These are phyloP conservation scores for Mortierella sp. DNA, from an alignment of 371 early-diverging fungal species.

Conservation along the genomic window DNA sequence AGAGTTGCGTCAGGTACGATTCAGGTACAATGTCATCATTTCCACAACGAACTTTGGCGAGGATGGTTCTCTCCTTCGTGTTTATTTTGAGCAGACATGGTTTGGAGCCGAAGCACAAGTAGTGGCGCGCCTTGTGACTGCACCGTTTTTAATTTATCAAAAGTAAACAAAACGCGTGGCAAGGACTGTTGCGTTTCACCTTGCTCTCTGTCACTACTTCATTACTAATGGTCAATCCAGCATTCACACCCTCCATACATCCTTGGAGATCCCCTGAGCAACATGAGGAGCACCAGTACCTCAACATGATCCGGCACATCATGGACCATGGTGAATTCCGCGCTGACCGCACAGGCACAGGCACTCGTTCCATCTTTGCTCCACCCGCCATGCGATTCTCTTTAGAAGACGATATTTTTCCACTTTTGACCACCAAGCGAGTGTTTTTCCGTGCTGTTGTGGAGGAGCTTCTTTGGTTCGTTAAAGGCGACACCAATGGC, in stretches of 20 bases:
- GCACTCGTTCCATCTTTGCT: constrained; percentile 95
- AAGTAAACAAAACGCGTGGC: no score
- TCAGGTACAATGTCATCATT: no score
- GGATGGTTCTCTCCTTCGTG: no score
- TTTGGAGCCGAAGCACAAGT: no score
- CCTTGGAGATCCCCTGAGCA: constrained; percentile 48
- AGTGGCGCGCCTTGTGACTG: no score
- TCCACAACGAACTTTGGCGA: no score
- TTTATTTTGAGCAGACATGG: no score
- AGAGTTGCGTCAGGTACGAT: no score
- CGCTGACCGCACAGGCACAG: constrained; percentile 97
- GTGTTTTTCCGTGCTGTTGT: constrained; percentile 93
- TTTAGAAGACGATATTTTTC: constrained; percentile 84
- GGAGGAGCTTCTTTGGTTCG: constrained; percentile 99
- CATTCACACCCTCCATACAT: constrained; percentile 44
- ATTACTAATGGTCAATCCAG: constrained; percentile 23
- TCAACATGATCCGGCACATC: constrained; percentile 86
- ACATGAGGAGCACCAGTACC: constrained; percentile 94
- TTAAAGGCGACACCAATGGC: constrained; percentile 94
- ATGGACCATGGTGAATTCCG: constrained; percentile 85
- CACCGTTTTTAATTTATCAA: no score
- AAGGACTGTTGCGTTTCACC: no score
- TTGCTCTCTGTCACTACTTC: not conserved
- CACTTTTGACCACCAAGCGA: constrained; percentile 98
- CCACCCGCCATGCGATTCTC: constrained; percentile 94